Conservation (phyloP, 2,329 filamentous ascomycete species). For the Fusarium sp. region DNA sequence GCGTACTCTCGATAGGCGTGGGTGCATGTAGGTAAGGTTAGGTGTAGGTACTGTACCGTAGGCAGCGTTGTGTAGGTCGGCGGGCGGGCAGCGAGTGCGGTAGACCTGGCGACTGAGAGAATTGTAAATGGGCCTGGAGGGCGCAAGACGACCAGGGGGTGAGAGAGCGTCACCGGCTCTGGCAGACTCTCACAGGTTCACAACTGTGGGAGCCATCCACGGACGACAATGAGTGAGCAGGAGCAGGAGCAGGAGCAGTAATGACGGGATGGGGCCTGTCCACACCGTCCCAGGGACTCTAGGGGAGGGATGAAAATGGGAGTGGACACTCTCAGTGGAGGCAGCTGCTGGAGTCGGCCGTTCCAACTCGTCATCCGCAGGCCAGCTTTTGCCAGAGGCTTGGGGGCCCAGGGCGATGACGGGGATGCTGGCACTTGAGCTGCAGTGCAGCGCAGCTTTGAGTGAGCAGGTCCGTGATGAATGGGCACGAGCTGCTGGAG, state of each 20-base stretch:
- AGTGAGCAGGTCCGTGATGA: conserved; percentile 12
- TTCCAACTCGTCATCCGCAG: conserved; percentile 25
- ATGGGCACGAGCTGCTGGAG: conserved; percentile 3
- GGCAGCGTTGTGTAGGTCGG: conserved; percentile 1
- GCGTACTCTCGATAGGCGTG: conserved; percentile 39
- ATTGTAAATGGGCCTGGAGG: conserved; percentile 20
- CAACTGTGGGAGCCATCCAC: conserved; percentile 31
- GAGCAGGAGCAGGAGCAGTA: conserved; percentile 13
- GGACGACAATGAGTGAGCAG: conserved; percentile 28
- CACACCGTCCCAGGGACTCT: conserved; percentile 29
- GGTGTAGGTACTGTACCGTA: conserved; percentile 11
- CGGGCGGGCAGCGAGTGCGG: background rate
- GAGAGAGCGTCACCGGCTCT: conserved; percentile 23
- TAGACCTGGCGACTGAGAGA: conserved; percentile 17
- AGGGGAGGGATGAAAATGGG: conserved; percentile 31
- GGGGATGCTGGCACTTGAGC: conserved; percentile 35
- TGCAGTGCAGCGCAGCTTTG: conserved; percentile 21
- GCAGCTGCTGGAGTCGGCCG: conserved; percentile 22
- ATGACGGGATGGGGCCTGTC: conserved; percentile 28
- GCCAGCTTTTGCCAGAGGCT: conserved; percentile 21
- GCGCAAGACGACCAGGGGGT: conserved; percentile 29
- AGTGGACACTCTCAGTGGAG: conserved; percentile 32
- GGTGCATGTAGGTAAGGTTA: conserved; percentile 16
- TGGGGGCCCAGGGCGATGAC: conserved; percentile 18
- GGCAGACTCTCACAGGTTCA: conserved; percentile 31